phyloP scores from a whole-genome alignment of 768 basidiomycete genomes.

The Pulveroboletus ravenelii region DNA sequence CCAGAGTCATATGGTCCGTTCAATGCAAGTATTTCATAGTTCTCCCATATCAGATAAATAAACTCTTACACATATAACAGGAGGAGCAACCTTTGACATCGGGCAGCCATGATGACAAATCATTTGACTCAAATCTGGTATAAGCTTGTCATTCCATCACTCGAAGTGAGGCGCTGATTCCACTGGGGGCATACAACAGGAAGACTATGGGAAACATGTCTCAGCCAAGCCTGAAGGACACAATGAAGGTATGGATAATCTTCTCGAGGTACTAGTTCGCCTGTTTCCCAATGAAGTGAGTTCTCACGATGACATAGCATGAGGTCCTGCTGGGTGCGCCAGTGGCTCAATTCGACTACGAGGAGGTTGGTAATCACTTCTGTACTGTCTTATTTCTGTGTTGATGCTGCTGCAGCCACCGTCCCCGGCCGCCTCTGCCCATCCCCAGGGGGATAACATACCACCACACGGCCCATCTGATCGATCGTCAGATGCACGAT shows the following conservation, averaged over 20 bases:
- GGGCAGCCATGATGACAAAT: no score
- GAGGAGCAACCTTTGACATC: no score
- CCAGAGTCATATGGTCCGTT: no score
- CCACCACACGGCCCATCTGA: no score
- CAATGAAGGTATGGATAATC: neutral
- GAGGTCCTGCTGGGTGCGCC: neutral
- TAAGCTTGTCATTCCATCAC: no score
- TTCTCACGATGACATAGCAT: neutral
- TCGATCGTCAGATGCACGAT: no score
- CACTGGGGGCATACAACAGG: neutral
- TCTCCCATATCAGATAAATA: no score
- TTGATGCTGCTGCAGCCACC: neutral
- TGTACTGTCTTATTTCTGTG: neutral
- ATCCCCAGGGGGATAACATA: neutral
- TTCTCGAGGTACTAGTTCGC: neutral
- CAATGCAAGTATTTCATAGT: no score
- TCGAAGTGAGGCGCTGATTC: no score
- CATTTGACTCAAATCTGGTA: no score
- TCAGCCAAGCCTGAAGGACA: neutral
- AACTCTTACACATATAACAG: no score
- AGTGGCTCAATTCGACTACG: neutral
- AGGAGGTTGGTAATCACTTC: neutral
- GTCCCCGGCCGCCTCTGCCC: neutral
- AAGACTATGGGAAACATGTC: neutral
- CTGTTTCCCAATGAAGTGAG: neutral